phyloP scores from a whole-genome alignment of 345 rosid genomes.

The Diplotaxis tenuifolia region DNA sequence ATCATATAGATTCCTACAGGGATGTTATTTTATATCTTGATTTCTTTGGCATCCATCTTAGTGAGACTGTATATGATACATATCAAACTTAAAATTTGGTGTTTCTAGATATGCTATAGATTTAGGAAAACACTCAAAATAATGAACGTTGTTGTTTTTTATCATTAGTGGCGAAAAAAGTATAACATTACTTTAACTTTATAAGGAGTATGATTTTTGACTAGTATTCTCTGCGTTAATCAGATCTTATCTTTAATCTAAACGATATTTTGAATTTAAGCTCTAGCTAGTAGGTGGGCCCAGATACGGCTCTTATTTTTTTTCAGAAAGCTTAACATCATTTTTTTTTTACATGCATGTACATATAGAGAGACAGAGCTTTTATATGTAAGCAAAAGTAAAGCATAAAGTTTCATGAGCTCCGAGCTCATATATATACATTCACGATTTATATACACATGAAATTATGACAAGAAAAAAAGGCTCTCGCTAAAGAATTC shows the following conservation, averaged over 20 bases:
- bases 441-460: constrained; percentile 23
- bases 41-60: background rate
- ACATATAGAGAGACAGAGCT: too few species aligned
- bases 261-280: background rate
- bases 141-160: background rate
- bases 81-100: background rate
- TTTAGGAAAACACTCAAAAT: background rate
- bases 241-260: background rate
- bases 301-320: background rate
- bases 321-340: background rate
- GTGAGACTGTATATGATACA: background rate
- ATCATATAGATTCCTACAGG: background rate
- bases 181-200: background rate
- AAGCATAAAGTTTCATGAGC: constrained; percentile 15
- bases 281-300: background rate
- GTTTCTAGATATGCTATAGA: background rate
- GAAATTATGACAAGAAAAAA: constrained; percentile 1
- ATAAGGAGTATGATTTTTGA: background rate
- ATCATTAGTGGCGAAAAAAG: background rate
- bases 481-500: background rate
- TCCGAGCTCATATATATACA: constrained; percentile 26
- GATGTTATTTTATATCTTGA: background rate
- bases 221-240: background rate
- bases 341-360: too few species aligned
- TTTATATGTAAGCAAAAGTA: background rate